Conservation (phyloP, 2,329 filamentous ascomycete species). For the Ophiosphaerella narmari region DNA sequence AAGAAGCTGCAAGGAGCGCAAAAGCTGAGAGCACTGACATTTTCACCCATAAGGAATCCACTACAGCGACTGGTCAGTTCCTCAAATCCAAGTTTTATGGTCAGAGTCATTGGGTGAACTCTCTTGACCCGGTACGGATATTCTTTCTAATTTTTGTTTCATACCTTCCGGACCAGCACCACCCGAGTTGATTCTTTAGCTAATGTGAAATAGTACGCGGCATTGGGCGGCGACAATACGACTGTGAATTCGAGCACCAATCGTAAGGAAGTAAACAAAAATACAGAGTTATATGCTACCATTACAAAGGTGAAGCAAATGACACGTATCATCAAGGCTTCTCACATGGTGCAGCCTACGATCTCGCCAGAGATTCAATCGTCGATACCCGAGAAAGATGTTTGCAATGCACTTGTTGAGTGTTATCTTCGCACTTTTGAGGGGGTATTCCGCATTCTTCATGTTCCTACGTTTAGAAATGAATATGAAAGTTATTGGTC, state of each 20-base stretch:
- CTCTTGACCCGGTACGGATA: slow-evolving; percentile 33
- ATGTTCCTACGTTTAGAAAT: slow-evolving; percentile 55
- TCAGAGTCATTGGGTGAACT: slow-evolving; percentile 56
- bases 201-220: slow-evolving; percentile 16
- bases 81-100: slow-evolving; percentile 62
- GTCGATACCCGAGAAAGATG: slow-evolving; percentile 53
- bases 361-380: slow-evolving; percentile 50
- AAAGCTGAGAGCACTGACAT: not conserved
- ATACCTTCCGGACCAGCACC: not conserved
- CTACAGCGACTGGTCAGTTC: slow-evolving; percentile 11
- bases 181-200: not conserved
- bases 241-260: slow-evolving; percentile 46
- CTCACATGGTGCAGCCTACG: slow-evolving; percentile 41
- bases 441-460: slow-evolving; percentile 54
- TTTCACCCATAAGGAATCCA: not conserved
- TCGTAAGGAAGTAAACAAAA: slow-evolving; percentile 40
- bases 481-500: slow-evolving; percentile 60
- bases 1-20: not conserved
- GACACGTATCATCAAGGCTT: slow-evolving; percentile 57
- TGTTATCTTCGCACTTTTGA: slow-evolving; percentile 58
- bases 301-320: slow-evolving; percentile 56
- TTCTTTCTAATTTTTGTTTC: no score
- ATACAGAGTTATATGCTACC: slow-evolving; percentile 25
- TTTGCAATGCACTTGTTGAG: slow-evolving; percentile 55
- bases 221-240: slow-evolving; percentile 18